These are phyloP conservation scores for Vicia sativa DNA, from an alignment of 306 rosid species.

Conservation along the genomic window DNA sequence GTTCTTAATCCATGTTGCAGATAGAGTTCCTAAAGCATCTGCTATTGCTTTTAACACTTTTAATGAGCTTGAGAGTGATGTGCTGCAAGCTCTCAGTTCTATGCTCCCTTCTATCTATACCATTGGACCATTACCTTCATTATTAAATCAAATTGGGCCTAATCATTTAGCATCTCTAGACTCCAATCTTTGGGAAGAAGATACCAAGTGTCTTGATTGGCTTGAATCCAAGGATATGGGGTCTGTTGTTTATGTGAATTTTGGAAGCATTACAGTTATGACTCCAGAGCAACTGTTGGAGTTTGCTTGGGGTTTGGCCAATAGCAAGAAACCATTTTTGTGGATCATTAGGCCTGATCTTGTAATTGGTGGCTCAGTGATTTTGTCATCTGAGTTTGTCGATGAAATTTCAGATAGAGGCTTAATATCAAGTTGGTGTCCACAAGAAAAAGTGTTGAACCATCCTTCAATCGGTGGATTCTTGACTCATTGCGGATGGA, in stretches of 20 bases:
- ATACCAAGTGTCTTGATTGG: conserved; percentile 21
- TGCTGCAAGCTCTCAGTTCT: neutral
- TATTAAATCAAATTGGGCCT: neutral
- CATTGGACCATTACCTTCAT: conserved; percentile 24
- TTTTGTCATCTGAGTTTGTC: conserved; percentile 21
- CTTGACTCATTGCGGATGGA: conserved; percentile 38
- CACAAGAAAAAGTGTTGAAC: conserved; percentile 35
- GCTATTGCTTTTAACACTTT: conserved; percentile 24
- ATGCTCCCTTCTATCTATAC: neutral
- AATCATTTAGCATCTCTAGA: neutral
- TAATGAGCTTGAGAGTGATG: conserved; percentile 32
- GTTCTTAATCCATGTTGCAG: neutral
- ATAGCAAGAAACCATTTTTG: conserved; percentile 30
- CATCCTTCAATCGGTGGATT: conserved; percentile 36
- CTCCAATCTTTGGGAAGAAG: conserved; percentile 31
- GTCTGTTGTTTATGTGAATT: conserved; percentile 28
- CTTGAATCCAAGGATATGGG: neutral
- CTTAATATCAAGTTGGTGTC: conserved; percentile 29
- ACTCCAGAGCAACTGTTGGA: neutral
- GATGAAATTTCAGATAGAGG: conserved; percentile 32
- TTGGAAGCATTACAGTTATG: conserved; percentile 10
- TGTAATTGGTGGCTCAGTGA: neutral
- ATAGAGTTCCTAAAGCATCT: neutral
- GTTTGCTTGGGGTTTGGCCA: conserved; percentile 39
- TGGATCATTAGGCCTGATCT: conserved; percentile 36